Conservation (phyloP, 2,329 filamentous ascomycete species). For the Scedosporium aurantiacum region DNA sequence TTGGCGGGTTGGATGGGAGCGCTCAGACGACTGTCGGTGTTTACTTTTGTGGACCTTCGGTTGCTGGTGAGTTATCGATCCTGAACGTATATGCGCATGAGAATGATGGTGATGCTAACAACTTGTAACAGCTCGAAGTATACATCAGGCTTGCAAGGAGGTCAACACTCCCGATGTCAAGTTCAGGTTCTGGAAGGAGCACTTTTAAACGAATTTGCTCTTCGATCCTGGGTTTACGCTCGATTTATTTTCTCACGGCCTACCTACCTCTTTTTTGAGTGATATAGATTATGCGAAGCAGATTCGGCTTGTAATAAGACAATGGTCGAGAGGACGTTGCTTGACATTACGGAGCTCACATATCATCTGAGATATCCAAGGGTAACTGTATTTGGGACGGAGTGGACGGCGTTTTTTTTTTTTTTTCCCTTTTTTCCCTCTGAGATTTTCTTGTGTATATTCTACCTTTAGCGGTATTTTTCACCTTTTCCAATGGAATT, state of each 20-base stretch:
- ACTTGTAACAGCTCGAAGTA: slow-evolving; percentile 51
- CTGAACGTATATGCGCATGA: too few species aligned
- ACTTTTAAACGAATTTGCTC: slow-evolving; percentile 41
- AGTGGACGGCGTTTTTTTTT: neutral
- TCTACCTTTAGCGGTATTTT: neutral
- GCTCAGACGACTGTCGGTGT: slow-evolving; percentile 47
- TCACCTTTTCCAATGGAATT: neutral
- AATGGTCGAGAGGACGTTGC: too few species aligned
- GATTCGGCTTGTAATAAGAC: too few species aligned
- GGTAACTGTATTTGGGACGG: too few species aligned
- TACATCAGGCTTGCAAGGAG: slow-evolving; percentile 70
- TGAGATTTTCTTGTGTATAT: neutral
- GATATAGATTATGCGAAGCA: too few species aligned
- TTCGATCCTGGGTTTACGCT: too few species aligned
- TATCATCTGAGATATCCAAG: too few species aligned
- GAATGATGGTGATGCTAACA: slow-evolving; percentile 20
- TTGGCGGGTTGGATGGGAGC: slow-evolving; percentile 59
- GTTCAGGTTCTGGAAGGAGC: slow-evolving; percentile 99
- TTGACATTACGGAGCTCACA: too few species aligned
- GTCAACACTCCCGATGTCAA: slow-evolving; percentile 68
- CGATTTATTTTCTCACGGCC: too few species aligned
- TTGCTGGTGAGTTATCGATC: slow-evolving; percentile 5
- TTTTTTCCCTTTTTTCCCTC: neutral
- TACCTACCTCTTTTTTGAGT: too few species aligned
- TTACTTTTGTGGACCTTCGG: slow-evolving; percentile 12